Evolutionary conservation across 768 basidiomycete species (phyloP), one percentile per base, ranked within the genome.

Genomic region (Russula olivacea): DNA sequence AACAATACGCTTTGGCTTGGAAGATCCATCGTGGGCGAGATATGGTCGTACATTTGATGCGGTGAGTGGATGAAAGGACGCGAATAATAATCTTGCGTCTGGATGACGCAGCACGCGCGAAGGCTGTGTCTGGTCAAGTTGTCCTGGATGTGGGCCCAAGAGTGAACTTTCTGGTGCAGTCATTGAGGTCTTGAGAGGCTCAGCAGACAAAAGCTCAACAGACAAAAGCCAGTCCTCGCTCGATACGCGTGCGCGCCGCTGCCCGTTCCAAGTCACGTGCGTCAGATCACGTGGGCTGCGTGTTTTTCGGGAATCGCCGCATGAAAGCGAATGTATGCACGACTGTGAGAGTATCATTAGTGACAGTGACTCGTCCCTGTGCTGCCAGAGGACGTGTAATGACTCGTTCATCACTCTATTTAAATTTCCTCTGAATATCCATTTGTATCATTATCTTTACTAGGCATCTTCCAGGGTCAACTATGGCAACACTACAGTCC

Each of bases 41-140:
- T 36, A n/a, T 30, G 36, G 51, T 17, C 50, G 64, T 15, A 50
- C 53, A 21, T 64, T 58, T 53, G 65, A 58, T 14, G 67, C 90
- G 28, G 84, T 80, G 57, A 78, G 78, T 5, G 89, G 86, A 70
- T 91, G 83, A 63, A 88, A 90, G n/a, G 79, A 80, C 11, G 90
- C 87, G 68, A 92, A 92, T 4, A 77, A 80, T n/a, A 91, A 74
- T 34, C 66, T 83, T 4, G 87, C 82, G n/a, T 77, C 77, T 2
- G 81, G 78, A 47, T 76, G 73, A 53, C 85, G 83, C n/a, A 88
- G 77, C 21, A 92, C 72, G 48, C 89, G 85, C 17, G 74, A 70
- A 14, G 76, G 74, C 71, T 92, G 89, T 0, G 82, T 76, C 40
- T 77, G 73, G 74, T 92, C 89, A 28, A 90, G 77, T 2, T 82